Conservation (phyloP, 2,329 filamentous ascomycete genomes). For the Sordariomycetes sp. region DNA sequence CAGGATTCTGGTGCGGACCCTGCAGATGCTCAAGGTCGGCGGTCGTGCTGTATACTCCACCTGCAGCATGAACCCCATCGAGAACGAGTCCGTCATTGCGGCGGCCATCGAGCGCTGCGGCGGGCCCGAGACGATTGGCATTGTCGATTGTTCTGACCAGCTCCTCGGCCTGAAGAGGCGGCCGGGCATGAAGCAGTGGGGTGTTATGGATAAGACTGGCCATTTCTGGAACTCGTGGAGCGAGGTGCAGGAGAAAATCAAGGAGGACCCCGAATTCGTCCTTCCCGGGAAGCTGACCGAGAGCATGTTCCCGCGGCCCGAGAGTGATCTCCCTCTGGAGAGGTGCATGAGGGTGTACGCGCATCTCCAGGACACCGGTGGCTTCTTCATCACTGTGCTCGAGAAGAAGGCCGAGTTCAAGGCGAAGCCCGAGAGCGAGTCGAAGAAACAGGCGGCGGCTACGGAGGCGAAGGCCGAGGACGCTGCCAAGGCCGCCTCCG, state of each 20-base stretch:
- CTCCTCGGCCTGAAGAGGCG: slow-evolving; percentile 65
- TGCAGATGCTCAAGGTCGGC: slow-evolving; percentile 93
- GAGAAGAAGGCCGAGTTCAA: slow-evolving; percentile 84
- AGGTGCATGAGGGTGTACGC: slow-evolving; percentile 90
- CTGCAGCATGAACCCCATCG: slow-evolving; percentile 96
- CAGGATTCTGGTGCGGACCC: slow-evolving; percentile 76
- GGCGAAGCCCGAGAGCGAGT: slow-evolving; percentile 54
- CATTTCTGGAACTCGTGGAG: slow-evolving; percentile 71
- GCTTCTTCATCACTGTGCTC: slow-evolving; percentile 92
- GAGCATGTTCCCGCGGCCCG: slow-evolving; percentile 68
- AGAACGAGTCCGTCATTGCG: slow-evolving; percentile 87
- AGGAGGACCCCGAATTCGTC: slow-evolving; percentile 38
- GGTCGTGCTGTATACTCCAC: slow-evolving; percentile 95
- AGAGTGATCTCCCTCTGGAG: slow-evolving; percentile 60
- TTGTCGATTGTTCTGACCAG: slow-evolving; percentile 70
- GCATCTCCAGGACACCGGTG: slow-evolving; percentile 90
- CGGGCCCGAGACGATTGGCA: slow-evolving; percentile 64
- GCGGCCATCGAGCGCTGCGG: slow-evolving; percentile 85
- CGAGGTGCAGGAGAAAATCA: slow-evolving; percentile 59
- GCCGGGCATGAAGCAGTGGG: slow-evolving; percentile 71
- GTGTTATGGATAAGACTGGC: slow-evolving; percentile 77
- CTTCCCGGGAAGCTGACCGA: slow-evolving; percentile 57
- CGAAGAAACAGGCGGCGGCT: slow-evolving; percentile 22
- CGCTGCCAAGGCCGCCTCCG: slow-evolving; percentile 8
- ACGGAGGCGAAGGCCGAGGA: slow-evolving; percentile 8